These are phyloP conservation scores for Blastobotrys elegans DNA, from an alignment of 1,139 yeast genomes.

Conservation along the genomic window DNA sequence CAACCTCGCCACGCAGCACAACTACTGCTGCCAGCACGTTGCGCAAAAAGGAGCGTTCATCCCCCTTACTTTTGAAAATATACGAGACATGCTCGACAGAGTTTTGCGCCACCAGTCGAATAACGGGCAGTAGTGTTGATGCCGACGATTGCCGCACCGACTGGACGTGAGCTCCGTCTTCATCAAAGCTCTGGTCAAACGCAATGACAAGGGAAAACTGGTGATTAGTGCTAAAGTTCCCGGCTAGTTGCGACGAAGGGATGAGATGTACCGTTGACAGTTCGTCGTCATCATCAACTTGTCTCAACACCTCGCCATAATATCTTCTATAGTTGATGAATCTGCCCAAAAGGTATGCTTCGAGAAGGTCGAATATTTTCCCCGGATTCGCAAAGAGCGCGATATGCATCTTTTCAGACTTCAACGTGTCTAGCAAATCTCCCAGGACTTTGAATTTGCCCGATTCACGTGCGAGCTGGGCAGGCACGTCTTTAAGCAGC, in stretches of 20 bases:
- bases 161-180: conserved; percentile 35
- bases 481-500: conserved; percentile 70
- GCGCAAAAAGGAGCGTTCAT: conserved; percentile 11
- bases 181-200: conserved; percentile 65
- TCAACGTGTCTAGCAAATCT: conserved; percentile 42
- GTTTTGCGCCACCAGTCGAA: conserved; percentile 69
- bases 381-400: conserved; percentile 52
- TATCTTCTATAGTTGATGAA: conserved; percentile 62
- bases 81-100: conserved; percentile 65
- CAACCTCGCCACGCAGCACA: conserved; percentile 77
- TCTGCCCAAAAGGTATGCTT: conserved; percentile 68
- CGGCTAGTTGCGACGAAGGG: conserved; percentile 30
- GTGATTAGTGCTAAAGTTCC: conserved; percentile 24
- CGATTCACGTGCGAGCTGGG: conserved; percentile 69
- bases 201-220: conserved; percentile 61
- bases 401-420: conserved; percentile 41
- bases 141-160: conserved; percentile 31
- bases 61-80: conserved; percentile 11
- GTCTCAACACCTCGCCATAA: conserved; percentile 44
- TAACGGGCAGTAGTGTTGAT: conserved; percentile 45
- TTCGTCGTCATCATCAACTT: conserved; percentile 21
- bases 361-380: conserved; percentile 68
- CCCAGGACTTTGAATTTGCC: conserved; percentile 75
- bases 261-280: conserved; percentile 32
- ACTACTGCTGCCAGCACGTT: conserved; percentile 73